These are phyloP conservation scores for Irpex rosettiformis DNA, from an alignment of 1,284 basidiomycete genomes.

Conservation along the genomic window DNA sequence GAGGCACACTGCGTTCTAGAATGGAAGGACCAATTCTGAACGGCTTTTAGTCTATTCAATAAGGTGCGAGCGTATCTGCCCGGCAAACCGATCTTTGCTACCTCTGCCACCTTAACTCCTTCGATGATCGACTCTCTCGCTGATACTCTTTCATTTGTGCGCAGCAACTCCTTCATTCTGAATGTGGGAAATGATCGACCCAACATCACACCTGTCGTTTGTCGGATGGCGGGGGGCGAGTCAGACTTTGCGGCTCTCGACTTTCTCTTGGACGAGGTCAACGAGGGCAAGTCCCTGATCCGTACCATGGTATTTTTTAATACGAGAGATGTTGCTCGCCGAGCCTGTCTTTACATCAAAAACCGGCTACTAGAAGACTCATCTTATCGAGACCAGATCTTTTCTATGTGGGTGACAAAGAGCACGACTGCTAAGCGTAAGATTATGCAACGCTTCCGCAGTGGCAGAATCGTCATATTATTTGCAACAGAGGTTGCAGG, in stretches of 20 bases:
- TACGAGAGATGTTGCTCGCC: neutral
- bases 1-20: constrained; percentile 30
- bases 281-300: neutral
- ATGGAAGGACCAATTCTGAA: constrained; percentile 26
- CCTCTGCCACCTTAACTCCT: constrained; percentile 20
- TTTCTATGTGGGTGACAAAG: neutral
- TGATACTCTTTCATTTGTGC: constrained; percentile 4
- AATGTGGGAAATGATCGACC: constrained; percentile 22
- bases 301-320: constrained; percentile 9
- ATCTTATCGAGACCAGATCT: neutral
- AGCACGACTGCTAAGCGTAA: neutral
- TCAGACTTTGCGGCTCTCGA: constrained; percentile 7
- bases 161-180: constrained; percentile 5
- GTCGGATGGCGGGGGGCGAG: constrained; percentile 4
- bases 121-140: constrained; percentile 10
- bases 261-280: constrained; percentile 3
- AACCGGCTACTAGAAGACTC: constrained; percentile 3
- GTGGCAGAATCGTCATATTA: constrained; percentile 10
- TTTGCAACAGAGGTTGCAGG: constrained; percentile 16
- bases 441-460: constrained; percentile 8
- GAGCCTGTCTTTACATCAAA: neutral
- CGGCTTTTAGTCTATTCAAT: constrained; percentile 16
- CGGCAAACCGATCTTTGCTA: constrained; percentile 17
- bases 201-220: constrained; percentile 17
- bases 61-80: constrained; percentile 17